Evolutionary conservation across 805 yeast species (phyloP), one percentile per base, ranked within the genome.

Genomic region (Starmerella tilneyi): DNA sequence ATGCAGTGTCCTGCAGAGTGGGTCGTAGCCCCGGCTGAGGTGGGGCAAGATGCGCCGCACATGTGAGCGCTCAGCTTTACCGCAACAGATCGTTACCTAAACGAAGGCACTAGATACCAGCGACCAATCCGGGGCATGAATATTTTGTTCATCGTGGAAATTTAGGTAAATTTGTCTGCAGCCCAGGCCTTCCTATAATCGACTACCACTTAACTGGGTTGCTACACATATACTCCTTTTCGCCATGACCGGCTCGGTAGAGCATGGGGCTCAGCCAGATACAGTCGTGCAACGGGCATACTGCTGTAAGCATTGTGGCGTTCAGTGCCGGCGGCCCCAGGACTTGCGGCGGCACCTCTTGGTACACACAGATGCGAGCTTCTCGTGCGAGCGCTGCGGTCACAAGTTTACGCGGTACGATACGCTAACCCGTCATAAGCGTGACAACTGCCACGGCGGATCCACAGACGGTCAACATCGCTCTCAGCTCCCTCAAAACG

Each of bases 311-410:
- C 69, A 71, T 23, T 83, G 94, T 56, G 64, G 70, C 43, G 66
- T 74, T 38, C 72, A 69, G 51, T 83, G 84, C 60, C 70, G 92
- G 48, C 68, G 94, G 38, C 71, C 76, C 24, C 88, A 82, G 59
- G 94, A 84, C 59, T 67, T 84, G 56, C 81, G 77, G 56, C 70
- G 94, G 43, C 94, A 83, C 56, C 74, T 73, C 46, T 79, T 79
- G 60, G 67, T 79, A 28, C 94, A 83, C 57, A 74, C 85, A 0
- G 89, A 41, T 21, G 45, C 47, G 9, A 37, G 45, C 16, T 43
- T 41, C 58, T 62, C 59, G 33, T 83, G 94, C 59, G 63, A 63
- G 16, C 65, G 66, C 38, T 83, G 94, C 63, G 72, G 73, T 13
- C 69, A 81, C 37, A 64, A 69, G 33, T 83, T 83, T 63, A 83